Evolutionary conservation across 352 stramenopile genomes (phyloP).

Genomic region (Phytophthora podocarpi): DNA sequence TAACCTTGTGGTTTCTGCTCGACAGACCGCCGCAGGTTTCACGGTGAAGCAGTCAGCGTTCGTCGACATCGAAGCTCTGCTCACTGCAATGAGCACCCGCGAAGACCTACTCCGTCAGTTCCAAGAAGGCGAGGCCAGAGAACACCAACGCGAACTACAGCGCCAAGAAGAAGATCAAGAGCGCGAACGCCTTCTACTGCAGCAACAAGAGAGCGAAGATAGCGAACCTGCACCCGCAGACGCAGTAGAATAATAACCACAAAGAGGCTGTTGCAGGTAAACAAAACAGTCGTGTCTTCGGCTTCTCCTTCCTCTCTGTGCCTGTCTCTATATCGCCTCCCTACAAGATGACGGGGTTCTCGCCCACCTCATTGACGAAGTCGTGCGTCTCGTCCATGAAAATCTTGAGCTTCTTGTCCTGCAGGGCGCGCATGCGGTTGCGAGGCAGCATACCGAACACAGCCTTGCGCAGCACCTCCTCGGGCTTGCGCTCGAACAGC

Average conservation of each 20-base stretch:
- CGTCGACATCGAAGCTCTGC: conserved; percentile 44
- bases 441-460: conserved; percentile 98
- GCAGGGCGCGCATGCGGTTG: conserved; percentile 95
- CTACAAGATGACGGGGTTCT: conserved; percentile 86
- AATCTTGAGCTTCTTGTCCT: conserved; percentile 97
- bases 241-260: conserved; percentile 11
- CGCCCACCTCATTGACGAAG: conserved; percentile 87
- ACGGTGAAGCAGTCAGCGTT: conserved; percentile 26
- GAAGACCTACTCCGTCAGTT: conserved; percentile 35
- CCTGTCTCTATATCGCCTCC: conserved; percentile 16
- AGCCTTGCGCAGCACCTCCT: conserved; percentile 95
- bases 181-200: background rate
- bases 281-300: conserved; percentile 22
- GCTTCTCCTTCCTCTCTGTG: conserved; percentile 19
- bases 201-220: conserved; percentile 9
- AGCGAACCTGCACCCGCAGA: background rate
- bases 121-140: conserved; percentile 21
- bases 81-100: conserved; percentile 35
- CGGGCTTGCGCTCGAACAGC: conserved; percentile 94
- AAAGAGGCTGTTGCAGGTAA: conserved; percentile 6
- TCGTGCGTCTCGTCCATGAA: conserved; percentile 94
- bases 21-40: conserved; percentile 47
- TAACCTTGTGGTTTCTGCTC: background rate
- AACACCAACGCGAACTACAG: conserved; percentile 12
- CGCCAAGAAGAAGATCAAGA: conserved; percentile 5